phyloP scores from a whole-genome alignment of 2,329 filamentous ascomycete genomes.

The Harringtonia aguacate region DNA sequence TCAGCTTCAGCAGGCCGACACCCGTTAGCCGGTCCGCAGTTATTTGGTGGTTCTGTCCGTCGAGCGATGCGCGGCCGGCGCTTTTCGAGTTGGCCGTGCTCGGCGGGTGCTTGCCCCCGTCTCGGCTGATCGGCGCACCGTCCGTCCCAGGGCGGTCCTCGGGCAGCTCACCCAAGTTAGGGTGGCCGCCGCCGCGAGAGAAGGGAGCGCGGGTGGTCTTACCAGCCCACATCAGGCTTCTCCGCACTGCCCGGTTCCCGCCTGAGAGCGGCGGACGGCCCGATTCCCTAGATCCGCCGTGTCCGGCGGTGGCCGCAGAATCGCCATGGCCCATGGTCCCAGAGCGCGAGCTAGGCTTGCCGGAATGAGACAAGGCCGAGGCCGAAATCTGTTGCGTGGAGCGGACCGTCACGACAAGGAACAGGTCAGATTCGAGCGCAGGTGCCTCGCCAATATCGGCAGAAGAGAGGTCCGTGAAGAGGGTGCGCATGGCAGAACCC shows the following conservation, averaged over 20 bases:
- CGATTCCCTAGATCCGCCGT: slow-evolving; percentile 28
- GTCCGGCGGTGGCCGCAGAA: slow-evolving; percentile 27
- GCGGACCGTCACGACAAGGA: slow-evolving; percentile 72
- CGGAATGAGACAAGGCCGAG: slow-evolving; percentile 1
- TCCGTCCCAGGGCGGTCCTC: slow-evolving; percentile 26
- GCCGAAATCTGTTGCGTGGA: slow-evolving; percentile 40
- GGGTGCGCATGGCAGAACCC: slow-evolving; percentile 62
- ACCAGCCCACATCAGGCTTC: slow-evolving; percentile 61
- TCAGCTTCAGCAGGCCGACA: slow-evolving; percentile 67
- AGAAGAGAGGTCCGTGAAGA: slow-evolving; percentile 78
- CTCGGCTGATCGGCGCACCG: slow-evolving; percentile 29
- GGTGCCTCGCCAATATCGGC: slow-evolving; percentile 56
- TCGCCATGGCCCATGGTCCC: slow-evolving; percentile 26
- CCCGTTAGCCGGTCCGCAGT: slow-evolving; percentile 60
- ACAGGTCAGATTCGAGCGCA: slow-evolving; percentile 61
- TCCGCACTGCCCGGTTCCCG: slow-evolving; percentile 43
- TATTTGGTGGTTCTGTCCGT: slow-evolving; percentile 20
- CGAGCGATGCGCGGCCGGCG: slow-evolving; percentile 7
- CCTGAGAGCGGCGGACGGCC: slow-evolving; percentile 36
- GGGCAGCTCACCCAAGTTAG: slow-evolving; percentile 33
- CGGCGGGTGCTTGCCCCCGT: slow-evolving; percentile 36
- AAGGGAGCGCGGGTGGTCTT: slow-evolving; percentile 44
- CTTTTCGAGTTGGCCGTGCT: slow-evolving; percentile 43
- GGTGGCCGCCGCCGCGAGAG: slow-evolving; percentile 35
- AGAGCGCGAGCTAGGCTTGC: slow-evolving; percentile 33